Evolutionary conservation across 116 monocot genomes (phyloP).

Genomic region (Iris pallida): DNA sequence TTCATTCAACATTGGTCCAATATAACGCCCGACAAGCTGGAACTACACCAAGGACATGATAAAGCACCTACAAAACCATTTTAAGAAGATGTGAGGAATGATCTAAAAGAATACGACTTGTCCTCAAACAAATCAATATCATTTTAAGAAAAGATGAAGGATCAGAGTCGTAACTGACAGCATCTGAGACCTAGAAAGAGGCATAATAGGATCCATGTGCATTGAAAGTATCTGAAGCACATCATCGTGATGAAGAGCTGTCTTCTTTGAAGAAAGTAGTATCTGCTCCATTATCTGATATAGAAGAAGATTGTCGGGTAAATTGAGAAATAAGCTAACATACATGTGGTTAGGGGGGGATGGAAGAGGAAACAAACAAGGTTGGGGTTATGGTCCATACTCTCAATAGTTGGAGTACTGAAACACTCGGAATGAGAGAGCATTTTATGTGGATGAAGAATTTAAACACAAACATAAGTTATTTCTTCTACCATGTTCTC

Average conservation of each 20-base stretch:
- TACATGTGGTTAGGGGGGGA: too few relatives aligned
- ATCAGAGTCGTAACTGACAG: slow-evolving; percentile 51
- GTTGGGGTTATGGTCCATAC: too few relatives aligned
- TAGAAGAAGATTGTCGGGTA: slow-evolving; percentile 4
- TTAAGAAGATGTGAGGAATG: slow-evolving; percentile 1
- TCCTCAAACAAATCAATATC: background rate
- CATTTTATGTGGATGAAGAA: too few relatives aligned
- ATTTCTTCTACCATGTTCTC: too few relatives aligned
- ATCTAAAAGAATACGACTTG: background rate
- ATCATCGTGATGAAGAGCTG: slow-evolving; percentile 80
- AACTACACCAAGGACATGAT: slow-evolving; percentile 83
- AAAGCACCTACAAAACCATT: slow-evolving; percentile 62
- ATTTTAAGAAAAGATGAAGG: too few relatives aligned
- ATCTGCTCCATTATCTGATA: slow-evolving; percentile 82
- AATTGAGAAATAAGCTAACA: too few relatives aligned
- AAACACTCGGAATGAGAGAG: too few relatives aligned
- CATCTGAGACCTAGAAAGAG: slow-evolving; percentile 88
- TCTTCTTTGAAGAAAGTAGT: slow-evolving; percentile 76
- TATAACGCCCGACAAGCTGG: slow-evolving; percentile 57
- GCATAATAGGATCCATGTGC: slow-evolving; percentile 92
- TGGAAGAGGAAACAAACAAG: too few relatives aligned
- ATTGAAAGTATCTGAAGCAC: slow-evolving; percentile 69
- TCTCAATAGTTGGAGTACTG: too few relatives aligned
- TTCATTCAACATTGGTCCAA: slow-evolving; percentile 88
- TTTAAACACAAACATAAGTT: too few relatives aligned